A percentile compares a stretch with the other conserved stretches of the same genome.
phyloP scores from a whole-genome alignment of 225 moss, liverwort and hornwort genomes.

The Rhytidiadelphus loreus region DNA sequence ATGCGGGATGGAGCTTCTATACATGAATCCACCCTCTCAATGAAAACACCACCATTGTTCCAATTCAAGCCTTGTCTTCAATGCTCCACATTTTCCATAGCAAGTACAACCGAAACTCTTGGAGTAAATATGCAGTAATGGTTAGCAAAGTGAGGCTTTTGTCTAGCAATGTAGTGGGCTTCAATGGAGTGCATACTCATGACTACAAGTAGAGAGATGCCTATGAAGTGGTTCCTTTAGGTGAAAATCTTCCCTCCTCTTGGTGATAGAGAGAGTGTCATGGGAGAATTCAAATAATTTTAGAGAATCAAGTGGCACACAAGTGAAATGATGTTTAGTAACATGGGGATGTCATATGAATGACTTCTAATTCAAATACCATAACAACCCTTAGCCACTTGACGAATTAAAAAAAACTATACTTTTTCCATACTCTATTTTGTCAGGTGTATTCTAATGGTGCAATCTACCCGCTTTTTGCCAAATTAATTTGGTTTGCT shows the following conservation, averaged over 20 bases:
- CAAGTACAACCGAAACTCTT: background rate
- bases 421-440: background rate
- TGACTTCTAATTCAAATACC: rapidly evolving
- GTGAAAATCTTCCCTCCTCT: background rate
- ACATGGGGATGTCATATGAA: background rate
- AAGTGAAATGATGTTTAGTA: rapidly evolving
- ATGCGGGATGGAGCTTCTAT: background rate
- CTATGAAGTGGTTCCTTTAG: rapidly evolving
- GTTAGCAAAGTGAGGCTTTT: background rate
- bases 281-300: background rate
- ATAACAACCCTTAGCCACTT: background rate
- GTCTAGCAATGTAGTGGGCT: rapidly evolving
- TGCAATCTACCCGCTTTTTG: rapidly evolving
- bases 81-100: rapidly evolving
- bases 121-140: background rate
- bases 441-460: rapidly evolving
- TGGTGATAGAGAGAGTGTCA: rapidly evolving
- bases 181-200: rapidly evolving
- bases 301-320: rapidly evolving
- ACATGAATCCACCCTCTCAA: background rate
- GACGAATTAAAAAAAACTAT: background rate
- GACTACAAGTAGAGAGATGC: rapidly evolving
- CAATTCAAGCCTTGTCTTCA: background rate
- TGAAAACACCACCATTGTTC: rapidly evolving
- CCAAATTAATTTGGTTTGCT: background rate